A percentile compares a stretch with the other conserved stretches of the same genome.
Evolutionary conservation across 257 asterid species (phyloP).

Genomic region (Ballota nigra): DNA sequence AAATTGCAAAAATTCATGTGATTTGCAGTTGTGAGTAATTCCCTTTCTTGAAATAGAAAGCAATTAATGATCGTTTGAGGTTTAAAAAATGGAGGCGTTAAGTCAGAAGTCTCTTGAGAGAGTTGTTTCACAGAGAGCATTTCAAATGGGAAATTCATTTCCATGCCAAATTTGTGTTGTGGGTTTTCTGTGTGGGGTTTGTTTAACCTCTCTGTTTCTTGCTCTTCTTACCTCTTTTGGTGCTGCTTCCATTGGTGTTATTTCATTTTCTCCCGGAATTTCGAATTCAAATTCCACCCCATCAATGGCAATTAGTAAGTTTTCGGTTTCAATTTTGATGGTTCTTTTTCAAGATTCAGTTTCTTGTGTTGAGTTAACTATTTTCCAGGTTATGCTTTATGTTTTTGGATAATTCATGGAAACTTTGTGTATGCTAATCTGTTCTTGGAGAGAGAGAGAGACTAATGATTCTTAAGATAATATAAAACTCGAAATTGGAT

Average conservation of each 20-base stretch:
- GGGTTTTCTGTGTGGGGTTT: constrained; percentile 84
- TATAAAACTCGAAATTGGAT: constrained; percentile 1
- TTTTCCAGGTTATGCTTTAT: background rate
- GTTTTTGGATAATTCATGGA: background rate
- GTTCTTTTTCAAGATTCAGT: background rate
- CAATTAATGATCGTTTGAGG: constrained; percentile 15
- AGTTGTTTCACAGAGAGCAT: constrained; percentile 72
- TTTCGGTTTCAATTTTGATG: background rate
- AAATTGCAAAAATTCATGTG: background rate
- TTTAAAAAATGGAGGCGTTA: constrained; percentile 46
- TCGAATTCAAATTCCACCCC: constrained; percentile 26
- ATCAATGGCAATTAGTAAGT: constrained; percentile 24
- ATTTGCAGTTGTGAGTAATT: background rate
- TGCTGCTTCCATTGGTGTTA: constrained; percentile 38
- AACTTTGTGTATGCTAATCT: background rate
- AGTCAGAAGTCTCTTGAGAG: constrained; percentile 70
- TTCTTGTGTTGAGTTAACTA: background rate
- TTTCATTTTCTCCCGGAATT: constrained; percentile 43
- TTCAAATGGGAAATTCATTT: constrained; percentile 71
- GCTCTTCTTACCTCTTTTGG: constrained; percentile 67
- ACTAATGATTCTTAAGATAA: background rate
- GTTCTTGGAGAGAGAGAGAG: constrained; percentile 19
- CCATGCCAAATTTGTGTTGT: constrained; percentile 79
- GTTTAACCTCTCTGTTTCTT: constrained; percentile 73
- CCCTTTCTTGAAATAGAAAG: background rate